phyloP scores from a whole-genome alignment of 129 eudicot species.

The Flaveria ramosissima region DNA sequence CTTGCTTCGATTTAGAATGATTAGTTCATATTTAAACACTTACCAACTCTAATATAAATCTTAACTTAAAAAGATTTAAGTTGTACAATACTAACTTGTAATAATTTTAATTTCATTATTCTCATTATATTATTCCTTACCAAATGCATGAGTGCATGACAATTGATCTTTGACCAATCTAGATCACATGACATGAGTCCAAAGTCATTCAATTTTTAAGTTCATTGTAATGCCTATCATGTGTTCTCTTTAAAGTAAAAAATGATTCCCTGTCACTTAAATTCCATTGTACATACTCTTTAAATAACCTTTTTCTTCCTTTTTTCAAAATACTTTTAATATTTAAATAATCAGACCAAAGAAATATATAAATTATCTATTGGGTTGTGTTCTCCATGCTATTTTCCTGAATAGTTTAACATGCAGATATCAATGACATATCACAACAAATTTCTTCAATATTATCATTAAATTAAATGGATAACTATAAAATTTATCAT shows the following conservation, averaged over 20 bases:
- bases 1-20: no score
- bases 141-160: constrained; percentile 38
- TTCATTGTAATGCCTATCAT: constrained; percentile 29
- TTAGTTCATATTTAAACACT: no score
- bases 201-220: constrained; percentile 21
- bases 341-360: background rate
- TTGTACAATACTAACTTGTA: background rate
- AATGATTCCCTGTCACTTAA: constrained; percentile 37
- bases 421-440: background rate
- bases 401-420: background rate
- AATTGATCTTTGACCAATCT: constrained; percentile 21
- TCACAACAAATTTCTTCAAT: background rate
- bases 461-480: background rate
- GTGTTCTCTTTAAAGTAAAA: constrained; percentile 32
- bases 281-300: constrained; percentile 22
- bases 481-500: background rate
- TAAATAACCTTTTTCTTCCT: constrained; percentile 7
- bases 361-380: background rate
- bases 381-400: constrained; percentile 22
- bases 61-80: background rate
- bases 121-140: background rate
- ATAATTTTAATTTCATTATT: background rate
- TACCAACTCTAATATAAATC: background rate
- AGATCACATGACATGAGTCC: constrained; percentile 32
- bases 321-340: background rate